These are phyloP conservation scores for Xylariaceae sp. DNA, from an alignment of 2,329 filamentous ascomycete species.

Conservation along the genomic window DNA sequence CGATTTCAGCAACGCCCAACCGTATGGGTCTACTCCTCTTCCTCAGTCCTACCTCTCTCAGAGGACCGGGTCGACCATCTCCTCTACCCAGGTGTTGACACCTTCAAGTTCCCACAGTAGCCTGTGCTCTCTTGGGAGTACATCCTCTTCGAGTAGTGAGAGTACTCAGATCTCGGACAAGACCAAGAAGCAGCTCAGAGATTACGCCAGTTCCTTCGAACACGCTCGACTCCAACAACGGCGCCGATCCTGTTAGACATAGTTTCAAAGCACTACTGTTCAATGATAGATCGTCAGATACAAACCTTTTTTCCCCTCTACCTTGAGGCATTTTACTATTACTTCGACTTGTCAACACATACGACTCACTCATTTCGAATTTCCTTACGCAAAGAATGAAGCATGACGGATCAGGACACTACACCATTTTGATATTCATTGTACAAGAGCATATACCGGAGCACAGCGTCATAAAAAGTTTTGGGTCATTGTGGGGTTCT, in stretches of 20 bases:
- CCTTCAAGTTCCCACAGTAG: conserved; percentile 85
- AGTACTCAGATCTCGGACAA: conserved; percentile 71
- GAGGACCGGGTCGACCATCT: conserved; percentile 39
- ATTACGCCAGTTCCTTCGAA: conserved; percentile 89
- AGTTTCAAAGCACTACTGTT: conserved; percentile 5
- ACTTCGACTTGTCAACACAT: conserved; percentile 19
- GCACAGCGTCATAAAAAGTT: conserved; percentile 56
- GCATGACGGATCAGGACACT: conserved; percentile 33
- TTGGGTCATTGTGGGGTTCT: conserved; percentile 41
- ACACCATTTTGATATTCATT: conserved; percentile 44
- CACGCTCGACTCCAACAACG: conserved; percentile 68
- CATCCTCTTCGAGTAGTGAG: conserved; percentile 59
- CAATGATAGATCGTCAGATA: conserved; percentile 26
- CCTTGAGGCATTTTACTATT: conserved; percentile 34
- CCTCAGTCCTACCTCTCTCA: conserved; percentile 47
- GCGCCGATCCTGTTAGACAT: conserved; percentile 59
- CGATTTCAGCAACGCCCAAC: conserved; percentile 71
- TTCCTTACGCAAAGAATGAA: conserved; percentile 36
- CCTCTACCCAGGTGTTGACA: conserved; percentile 56
- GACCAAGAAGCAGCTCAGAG: conserved; percentile 78
- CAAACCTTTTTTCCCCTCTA: conserved; percentile 32
- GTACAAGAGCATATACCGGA: conserved; percentile 58
- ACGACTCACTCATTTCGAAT: conserved; percentile 38
- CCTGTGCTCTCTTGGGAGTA: conserved; percentile 77
- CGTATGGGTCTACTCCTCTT: conserved; percentile 59